Conservation (phyloP, 2,329 filamentous ascomycete species). For the Pestalotiopsis fici region DNA sequence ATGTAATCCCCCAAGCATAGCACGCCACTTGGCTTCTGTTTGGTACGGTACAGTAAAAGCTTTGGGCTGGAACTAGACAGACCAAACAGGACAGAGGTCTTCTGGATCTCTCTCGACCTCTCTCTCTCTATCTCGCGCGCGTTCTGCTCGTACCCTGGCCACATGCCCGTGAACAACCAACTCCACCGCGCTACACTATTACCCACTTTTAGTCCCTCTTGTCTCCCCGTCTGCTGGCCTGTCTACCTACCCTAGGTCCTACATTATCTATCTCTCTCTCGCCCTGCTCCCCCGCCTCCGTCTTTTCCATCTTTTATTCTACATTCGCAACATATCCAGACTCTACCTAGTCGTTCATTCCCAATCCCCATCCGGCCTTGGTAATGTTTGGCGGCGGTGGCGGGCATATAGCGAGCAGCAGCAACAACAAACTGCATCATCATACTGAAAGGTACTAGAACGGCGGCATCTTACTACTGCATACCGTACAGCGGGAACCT, state of each 20-base stretch:
- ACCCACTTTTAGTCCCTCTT: conserved; percentile 11
- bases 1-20: background rate
- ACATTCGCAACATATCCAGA: background rate
- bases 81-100: background rate
- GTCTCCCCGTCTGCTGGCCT: conserved; percentile 12
- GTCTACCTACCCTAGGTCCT: conserved; percentile 20
- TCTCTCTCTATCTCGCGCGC: no score
- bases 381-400: conserved; percentile 20
- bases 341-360: conserved; percentile 24
- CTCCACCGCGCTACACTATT: conserved; percentile 2
- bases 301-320: conserved; percentile 15
- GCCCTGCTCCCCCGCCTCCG: conserved; percentile 16
- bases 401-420: background rate
- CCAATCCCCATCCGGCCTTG: conserved; percentile 17
- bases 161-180: background rate
- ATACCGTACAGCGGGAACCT: background rate
- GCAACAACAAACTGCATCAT: conserved; percentile 20
- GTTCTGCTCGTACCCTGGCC: background rate
- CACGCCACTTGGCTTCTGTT: conserved; percentile 2
- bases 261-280: conserved; percentile 16
- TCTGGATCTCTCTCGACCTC: background rate
- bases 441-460: conserved; percentile 20
- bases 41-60: background rate
- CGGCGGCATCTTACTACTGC: conserved; percentile 10
- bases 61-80: background rate